Base-by-base conservation (phyloP, 352 stramenopile genomes). In the Pythium monospermum region DNA sequence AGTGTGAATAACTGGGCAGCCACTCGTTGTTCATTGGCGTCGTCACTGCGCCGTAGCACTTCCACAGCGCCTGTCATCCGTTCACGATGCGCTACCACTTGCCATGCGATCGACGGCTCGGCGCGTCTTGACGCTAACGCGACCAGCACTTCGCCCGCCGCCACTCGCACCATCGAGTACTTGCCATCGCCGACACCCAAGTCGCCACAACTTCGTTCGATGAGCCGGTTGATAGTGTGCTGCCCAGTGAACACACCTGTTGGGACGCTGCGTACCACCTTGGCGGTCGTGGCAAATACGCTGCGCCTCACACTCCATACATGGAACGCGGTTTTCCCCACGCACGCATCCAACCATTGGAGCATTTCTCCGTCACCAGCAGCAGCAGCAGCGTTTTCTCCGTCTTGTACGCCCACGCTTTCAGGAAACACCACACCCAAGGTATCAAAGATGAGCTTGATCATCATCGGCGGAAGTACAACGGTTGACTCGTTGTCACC, bases 401-500 rank as follows among this genome's bases (percentile, higher is more conserved):
- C n/a, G 19, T 49, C 25, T 30, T 63, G 48, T 7, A 26, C 23
- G 4, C 19, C 39, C 2, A 56, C 27, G 4, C 4, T 37, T 21
- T 12, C 15, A 15, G 49, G 57, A 15, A 59, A 41, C 8, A 74
- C 68, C 4, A 67, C 47, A 13, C 57, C 62, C 35, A 92, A 46
- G 1, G 78, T 70, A 40, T 92, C 82, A 16, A 92, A 83, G 23
- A 87, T 65, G 52, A 79, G 71, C 53, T 92, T 92, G 37, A 85
- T 57, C 27, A 92, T 57, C 33, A 92, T 63, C 13, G 81, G 81
- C 1, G 81, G 69, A 15, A 89, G 48, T 3, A 6, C 19, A 22
- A 21, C 31, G 27, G 41, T 40, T 11, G 43, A 55, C 22, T 43
- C 12, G 19, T 31, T 40, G 1, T 39, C 26, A 25, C 5, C 27